Evolutionary conservation across 768 basidiomycete genomes (phyloP).

Genomic region (Pisolithus marmoratus): DNA sequence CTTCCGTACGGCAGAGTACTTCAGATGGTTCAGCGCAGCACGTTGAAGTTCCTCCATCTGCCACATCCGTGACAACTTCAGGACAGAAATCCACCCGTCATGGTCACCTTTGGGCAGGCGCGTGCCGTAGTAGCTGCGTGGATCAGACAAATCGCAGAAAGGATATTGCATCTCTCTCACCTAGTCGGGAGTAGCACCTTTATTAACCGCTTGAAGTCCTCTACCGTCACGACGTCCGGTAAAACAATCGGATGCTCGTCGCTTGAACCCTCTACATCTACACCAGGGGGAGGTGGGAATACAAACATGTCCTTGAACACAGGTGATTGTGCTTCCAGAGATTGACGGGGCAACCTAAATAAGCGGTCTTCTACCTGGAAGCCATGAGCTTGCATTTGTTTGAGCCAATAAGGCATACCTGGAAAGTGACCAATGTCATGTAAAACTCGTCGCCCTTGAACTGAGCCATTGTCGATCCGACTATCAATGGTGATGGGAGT

Average conservation of each 20-base stretch:
- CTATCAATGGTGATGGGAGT: no score
- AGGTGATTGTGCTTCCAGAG: constrained; percentile 19
- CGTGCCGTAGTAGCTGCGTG: neutral
- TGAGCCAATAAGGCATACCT: neutral
- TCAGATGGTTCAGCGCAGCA: constrained; percentile 19
- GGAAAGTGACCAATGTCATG: constrained; percentile 14
- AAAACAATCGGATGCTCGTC: constrained; percentile 20
- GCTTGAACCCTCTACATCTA: constrained; percentile 13
- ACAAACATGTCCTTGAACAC: constrained; percentile 22
- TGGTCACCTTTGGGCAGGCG: constrained; percentile 1
- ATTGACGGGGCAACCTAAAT: constrained; percentile 22
- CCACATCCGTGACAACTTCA: constrained; percentile 38
- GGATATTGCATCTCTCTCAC: neutral
- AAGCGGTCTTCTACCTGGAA: constrained; percentile 21
- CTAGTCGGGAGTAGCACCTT: constrained; percentile 16
- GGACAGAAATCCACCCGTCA: constrained; percentile 33
- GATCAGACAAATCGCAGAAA: neutral
- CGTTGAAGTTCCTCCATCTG: constrained; percentile 25
- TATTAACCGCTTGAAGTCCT: constrained; percentile 23
- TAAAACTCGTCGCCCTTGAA: constrained; percentile 10
- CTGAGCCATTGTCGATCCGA: no score
- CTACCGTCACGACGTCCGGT: constrained; percentile 12
- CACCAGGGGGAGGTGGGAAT: constrained; percentile 8
- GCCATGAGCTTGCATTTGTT: neutral
- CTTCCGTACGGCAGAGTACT: constrained; percentile 13